Conservation (phyloP, 2,329 filamentous ascomycete species). For the Hymenoscyphus salicellus region DNA sequence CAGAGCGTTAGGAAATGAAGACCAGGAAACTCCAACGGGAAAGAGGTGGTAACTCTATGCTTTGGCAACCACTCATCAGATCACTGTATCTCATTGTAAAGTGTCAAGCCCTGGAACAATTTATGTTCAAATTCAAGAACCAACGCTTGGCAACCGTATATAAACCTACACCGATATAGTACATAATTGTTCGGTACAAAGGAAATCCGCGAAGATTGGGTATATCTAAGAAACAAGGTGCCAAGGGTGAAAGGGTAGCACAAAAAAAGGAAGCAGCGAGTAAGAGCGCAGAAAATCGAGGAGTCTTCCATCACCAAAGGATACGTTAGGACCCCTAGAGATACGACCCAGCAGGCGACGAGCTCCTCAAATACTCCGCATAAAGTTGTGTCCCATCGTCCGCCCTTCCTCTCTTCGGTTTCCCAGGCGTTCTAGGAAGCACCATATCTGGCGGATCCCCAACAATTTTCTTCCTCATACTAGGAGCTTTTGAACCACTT, state of each 20-base stretch:
- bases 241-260: not conserved
- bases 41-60: no score
- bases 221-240: not conserved
- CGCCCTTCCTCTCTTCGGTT: not conserved
- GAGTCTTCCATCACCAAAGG: not conserved
- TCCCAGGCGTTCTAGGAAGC: not conserved
- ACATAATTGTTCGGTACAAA: not conserved
- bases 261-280: not conserved
- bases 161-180: no score
- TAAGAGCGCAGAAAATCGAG: not conserved
- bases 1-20: no score
- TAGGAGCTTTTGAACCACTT: not conserved
- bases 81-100: no score
- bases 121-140: no score
- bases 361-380: slow-evolving; percentile 21
- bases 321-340: not conserved
- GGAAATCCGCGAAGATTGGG: not conserved
- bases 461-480: not conserved
- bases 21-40: no score
- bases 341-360: not conserved
- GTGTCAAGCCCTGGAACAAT: not conserved
- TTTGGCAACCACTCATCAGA: no score
- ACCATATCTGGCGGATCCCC: no score
- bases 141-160: no score
- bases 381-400: slow-evolving; percentile 20